A percentile compares a stretch with the other conserved stretches of the same genome.
These are phyloP conservation scores for Narthecium ossifragum DNA, from an alignment of 106 monocot species.

Conservation along the genomic window DNA sequence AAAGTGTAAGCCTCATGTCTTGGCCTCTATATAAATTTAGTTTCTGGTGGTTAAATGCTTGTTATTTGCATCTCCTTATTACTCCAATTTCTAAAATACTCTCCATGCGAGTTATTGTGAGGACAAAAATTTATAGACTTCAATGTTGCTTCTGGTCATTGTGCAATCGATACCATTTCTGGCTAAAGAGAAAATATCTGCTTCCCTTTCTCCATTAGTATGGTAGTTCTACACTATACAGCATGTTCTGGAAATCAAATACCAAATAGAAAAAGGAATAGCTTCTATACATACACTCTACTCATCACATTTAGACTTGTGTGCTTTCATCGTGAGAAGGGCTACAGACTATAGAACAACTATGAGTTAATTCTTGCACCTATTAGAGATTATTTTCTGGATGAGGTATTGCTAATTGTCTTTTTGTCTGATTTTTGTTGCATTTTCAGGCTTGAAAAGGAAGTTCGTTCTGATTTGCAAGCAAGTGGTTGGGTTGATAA, in stretches of 20 bases:
- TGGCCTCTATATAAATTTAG: background rate
- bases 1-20: conserved; percentile 47
- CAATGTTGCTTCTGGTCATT: background rate
- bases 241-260: too few species aligned
- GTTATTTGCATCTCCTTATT: background rate
- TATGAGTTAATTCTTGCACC: background rate
- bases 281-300: too few species aligned
- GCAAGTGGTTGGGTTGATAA: conserved; percentile 68
- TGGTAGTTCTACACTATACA: too few species aligned
- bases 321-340: background rate
- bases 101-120: background rate
- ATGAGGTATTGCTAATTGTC: background rate
- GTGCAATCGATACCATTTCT: too few species aligned
- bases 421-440: background rate
- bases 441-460: conserved; percentile 49
- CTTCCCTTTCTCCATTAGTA: too few species aligned
- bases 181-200: background rate
- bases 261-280: too few species aligned
- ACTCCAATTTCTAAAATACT: background rate
- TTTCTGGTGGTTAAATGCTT: background rate
- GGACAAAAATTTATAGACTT: background rate
- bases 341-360: background rate
- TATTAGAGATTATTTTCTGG: background rate
- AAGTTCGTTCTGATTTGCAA: conserved; percentile 47
- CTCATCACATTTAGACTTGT: background rate